Evolutionary conservation across 140 eudicot genomes (phyloP), one percentile per base, ranked within the genome.

Genomic region (Oenanthe javanica): DNA sequence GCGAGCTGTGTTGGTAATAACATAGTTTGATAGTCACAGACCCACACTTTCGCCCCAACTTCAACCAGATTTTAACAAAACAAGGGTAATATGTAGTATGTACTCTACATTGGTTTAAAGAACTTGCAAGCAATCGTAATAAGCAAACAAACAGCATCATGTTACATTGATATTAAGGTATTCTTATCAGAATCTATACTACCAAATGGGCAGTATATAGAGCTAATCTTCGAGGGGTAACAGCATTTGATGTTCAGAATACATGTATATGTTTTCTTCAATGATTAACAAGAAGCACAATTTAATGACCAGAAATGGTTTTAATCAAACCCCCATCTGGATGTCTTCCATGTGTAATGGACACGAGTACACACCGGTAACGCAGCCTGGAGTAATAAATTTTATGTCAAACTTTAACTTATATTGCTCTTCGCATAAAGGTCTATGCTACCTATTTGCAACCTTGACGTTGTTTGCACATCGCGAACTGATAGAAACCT

Each of bases 391-490:
- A 46, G 18, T 23, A 1, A 43, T 73, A 12, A 9, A 25, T 10
- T 21, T 45, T n/a, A 47, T n/a, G 57, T 43, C 31, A 0, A 16
- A 42, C 40, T 73, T 8, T 5, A n/a, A 23, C 31, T 15, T 23
- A 15, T 18, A 18, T 69, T 76, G 61, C 36, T 79, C 73, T 69
- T 87, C 78, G 92, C 89, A 25, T 85, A 94, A 27, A 94, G 83
- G 85, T 94, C 96, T 59, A 94, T 89, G 86, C 96, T 90, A 4
- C 97, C 98, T 45, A 94, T 86, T 82, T 94, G 98, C 77, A 94
- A 88, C 84, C 97, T 87, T 51, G 93, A 85, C 77, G 77, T 92
- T 40, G 87, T 76, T 77, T 75, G 83, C 64, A 47, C 89, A 75
- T 88, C 96, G 10, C 89, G 75, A 83, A 91, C 97, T 48, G 92